phyloP scores from a whole-genome alignment of 805 yeast species.

The Spathaspora passalidarum region DNA sequence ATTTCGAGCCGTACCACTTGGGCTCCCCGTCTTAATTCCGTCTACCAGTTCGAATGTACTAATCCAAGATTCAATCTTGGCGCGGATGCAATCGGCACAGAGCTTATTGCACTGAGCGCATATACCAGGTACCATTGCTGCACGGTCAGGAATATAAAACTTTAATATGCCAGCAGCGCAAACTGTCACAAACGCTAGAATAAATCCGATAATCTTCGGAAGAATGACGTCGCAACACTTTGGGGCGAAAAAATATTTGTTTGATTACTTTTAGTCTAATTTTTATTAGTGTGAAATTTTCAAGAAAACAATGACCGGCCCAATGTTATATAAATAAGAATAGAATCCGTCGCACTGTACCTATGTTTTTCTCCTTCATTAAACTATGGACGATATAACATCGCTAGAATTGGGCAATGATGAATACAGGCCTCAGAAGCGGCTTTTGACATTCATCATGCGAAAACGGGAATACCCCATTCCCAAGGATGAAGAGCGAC shows the following conservation, averaged over 20 bases:
- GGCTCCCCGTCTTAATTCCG: too few species aligned
- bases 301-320: background rate
- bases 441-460: conserved; percentile 47
- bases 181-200: too few species aligned
- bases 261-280: background rate
- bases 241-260: too few species aligned
- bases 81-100: too few species aligned
- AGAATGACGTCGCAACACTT: background rate
- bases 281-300: background rate
- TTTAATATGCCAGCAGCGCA: too few species aligned
- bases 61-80: too few species aligned
- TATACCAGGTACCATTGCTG: too few species aligned
- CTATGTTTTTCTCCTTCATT: background rate
- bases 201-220: too few species aligned
- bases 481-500: conserved; percentile 49
- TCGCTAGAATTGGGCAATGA: conserved; percentile 8
- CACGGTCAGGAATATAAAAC: too few species aligned
- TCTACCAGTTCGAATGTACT: too few species aligned
- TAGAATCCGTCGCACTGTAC: background rate
- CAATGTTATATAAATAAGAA: background rate
- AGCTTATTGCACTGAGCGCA: too few species aligned
- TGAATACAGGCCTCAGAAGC: conserved; percentile 29
- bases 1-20: too few species aligned
- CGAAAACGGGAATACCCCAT: conserved; percentile 45
- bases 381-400: background rate